phyloP scores from a whole-genome alignment of 1,284 basidiomycete genomes.

The Moesziomyces antarcticus region DNA sequence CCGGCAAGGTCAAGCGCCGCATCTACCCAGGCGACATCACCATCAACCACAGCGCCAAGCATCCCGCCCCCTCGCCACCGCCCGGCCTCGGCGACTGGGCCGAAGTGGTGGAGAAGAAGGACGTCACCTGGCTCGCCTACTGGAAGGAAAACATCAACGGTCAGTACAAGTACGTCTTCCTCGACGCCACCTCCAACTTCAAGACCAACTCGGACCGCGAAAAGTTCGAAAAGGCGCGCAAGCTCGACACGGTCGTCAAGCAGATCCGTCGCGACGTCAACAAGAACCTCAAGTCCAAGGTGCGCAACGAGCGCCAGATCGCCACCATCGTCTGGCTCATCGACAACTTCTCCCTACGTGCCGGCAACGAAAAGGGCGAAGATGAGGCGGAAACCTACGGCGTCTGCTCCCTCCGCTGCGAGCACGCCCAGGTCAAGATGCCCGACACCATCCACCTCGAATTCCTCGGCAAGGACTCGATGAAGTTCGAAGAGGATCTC shows the following conservation, averaged over 20 bases:
- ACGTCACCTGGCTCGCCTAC: constrained; percentile 66
- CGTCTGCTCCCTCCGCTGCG: constrained; percentile 65
- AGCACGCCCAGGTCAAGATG: constrained; percentile 62
- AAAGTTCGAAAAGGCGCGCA: constrained; percentile 67
- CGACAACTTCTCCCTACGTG: constrained; percentile 67
- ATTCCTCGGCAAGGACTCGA: constrained; percentile 67
- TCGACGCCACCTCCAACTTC: constrained; percentile 64
- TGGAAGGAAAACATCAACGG: constrained; percentile 67
- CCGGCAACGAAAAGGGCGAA: constrained; percentile 67
- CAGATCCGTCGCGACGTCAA: constrained; percentile 61
- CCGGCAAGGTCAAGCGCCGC: constrained; percentile 89
- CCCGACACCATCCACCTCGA: constrained; percentile 63
- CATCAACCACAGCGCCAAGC: constrained; percentile 65
- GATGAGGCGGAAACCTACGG: constrained; percentile 67
- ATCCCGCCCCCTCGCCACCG: constrained; percentile 62
- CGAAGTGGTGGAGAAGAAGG: constrained; percentile 63
- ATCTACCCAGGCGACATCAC: constrained; percentile 64
- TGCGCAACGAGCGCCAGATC: constrained; percentile 62
- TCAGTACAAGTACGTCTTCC: constrained; percentile 66
- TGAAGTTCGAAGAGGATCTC: constrained; percentile 67
- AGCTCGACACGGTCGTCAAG: constrained; percentile 62
- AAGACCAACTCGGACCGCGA: constrained; percentile 66
- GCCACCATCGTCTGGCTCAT: constrained; percentile 68
- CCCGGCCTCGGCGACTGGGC: constrained; percentile 63
- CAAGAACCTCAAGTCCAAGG: constrained; percentile 62